Evolutionary conservation across 768 basidiomycete genomes (phyloP), one percentile per base, ranked within the genome.

Genomic region (Mycena leptocephala): DNA sequence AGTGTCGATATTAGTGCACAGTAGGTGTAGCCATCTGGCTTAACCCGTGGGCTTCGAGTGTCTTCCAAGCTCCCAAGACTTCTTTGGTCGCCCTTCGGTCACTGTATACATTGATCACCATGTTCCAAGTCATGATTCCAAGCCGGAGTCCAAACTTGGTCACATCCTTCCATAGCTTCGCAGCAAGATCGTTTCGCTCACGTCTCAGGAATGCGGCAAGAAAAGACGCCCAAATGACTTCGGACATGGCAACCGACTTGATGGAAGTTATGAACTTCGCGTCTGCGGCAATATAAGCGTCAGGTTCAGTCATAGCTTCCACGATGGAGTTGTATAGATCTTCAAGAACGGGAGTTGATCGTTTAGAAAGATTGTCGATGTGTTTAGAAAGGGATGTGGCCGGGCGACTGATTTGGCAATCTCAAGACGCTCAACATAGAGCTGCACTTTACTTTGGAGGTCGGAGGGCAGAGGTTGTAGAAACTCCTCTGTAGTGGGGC

Each of bases 91-190:
- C 87, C 26, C 89, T 88, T 43, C 88, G 84, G 59, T 88, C 85
- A 37, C 87, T 89, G 78, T 93, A 93, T 10, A 92, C 91, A 59
- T 93, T 90, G 43, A 97, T 85, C 55, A 96, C 87, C 20, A 92
- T 91, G 13, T 91, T 95, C 95, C 96, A 97, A 62, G 92, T 89
- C 32, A 87, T 84, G 11, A 90, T 83, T 2, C 89, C 89, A n/a
- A 93, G 92, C 43, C 72, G 82, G 43, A 94, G 82, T 1, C 88
- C 88, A 26, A 88, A 84, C 43, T 82, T 78, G 22, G 85, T 67
- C 85, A 95, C 90, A 81, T 95, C 95, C 41, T 90, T 86, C 96
- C 96, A 96, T 7, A 96, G 80, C 28, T 85, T 84, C 55, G 89
- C 89, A 4, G 93, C 95, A 26, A 93, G 83, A 65, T 94, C 92